Conservation (phyloP, 108 stramenopile genomes). For the Cyclotella sp. region DNA sequence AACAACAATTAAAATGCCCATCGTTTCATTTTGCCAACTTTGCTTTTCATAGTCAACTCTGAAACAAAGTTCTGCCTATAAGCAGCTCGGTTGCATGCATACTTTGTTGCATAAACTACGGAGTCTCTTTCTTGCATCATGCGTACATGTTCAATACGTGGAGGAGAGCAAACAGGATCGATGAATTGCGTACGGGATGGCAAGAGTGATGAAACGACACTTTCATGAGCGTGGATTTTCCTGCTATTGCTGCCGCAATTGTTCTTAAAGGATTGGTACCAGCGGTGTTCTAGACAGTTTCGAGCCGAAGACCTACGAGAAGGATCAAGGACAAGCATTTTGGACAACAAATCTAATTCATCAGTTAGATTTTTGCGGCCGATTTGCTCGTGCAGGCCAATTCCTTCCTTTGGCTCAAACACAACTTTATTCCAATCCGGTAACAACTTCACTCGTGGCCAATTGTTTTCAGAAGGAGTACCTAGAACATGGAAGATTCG, state of each 20-base stretch:
- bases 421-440: conserved; percentile 73
- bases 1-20: neutral
- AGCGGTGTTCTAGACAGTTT: conserved; percentile 51
- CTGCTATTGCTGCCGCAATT: neutral
- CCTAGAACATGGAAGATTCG: conserved; percentile 69
- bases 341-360: conserved; percentile 40
- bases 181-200: conserved; percentile 22
- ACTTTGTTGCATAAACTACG: conserved; percentile 32
- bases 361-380: conserved; percentile 38
- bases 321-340: conserved; percentile 67
- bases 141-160: neutral
- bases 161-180: conserved; percentile 30
- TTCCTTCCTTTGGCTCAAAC: conserved; percentile 51
- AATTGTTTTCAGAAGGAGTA: conserved; percentile 65
- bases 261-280: conserved; percentile 21
- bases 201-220: conserved; percentile 26
- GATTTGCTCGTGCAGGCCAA: conserved; percentile 32
- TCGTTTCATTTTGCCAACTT: neutral
- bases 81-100: conserved; percentile 32
- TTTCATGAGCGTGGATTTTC: conserved; percentile 15
- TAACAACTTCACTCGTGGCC: conserved; percentile 56
- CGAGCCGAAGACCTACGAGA: conserved; percentile 53
- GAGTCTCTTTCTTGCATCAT: conserved; percentile 19
- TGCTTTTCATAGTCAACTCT: neutral
- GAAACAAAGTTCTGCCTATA: conserved; percentile 19